phyloP scores from a whole-genome alignment of 176 grass and related monocot genomes.

The Triticum timopheevii region DNA sequence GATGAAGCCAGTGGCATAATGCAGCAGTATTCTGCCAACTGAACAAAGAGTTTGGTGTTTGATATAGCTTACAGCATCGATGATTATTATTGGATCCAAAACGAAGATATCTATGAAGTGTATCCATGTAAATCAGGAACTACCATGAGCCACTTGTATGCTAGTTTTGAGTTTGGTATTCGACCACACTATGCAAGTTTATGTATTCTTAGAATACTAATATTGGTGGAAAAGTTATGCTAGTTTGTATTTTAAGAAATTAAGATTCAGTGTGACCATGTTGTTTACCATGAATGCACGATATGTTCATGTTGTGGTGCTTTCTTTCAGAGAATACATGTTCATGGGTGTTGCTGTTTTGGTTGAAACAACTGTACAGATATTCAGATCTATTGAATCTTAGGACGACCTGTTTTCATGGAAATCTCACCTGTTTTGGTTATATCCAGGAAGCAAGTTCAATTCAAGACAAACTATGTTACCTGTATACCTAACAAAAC shows the following conservation, averaged over 20 bases:
- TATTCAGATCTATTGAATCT: not conserved
- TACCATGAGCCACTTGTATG: not conserved
- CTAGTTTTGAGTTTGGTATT: not conserved
- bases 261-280: not conserved
- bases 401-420: not conserved
- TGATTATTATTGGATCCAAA: not conserved
- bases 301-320: not conserved
- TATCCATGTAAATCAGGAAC: not conserved
- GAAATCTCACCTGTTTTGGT: not conserved
- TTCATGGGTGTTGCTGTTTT: not conserved
- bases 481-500: not conserved
- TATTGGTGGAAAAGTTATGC: not conserved
- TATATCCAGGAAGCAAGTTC: not conserved
- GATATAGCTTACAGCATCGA: not conserved
- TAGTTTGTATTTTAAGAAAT: not conserved
- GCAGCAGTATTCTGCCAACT: not conserved
- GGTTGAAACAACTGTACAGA: not conserved
- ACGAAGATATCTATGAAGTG: not conserved
- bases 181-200: not conserved
- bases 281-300: not conserved
- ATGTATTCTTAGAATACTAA: not conserved
- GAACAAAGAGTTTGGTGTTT: not conserved
- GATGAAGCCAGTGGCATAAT: constrained; percentile 24
- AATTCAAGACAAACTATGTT: not conserved
- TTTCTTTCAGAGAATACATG: not conserved